Base-by-base conservation (phyloP, 2,329 filamentous ascomycete species). In the Mycogone perniciosa region DNA sequence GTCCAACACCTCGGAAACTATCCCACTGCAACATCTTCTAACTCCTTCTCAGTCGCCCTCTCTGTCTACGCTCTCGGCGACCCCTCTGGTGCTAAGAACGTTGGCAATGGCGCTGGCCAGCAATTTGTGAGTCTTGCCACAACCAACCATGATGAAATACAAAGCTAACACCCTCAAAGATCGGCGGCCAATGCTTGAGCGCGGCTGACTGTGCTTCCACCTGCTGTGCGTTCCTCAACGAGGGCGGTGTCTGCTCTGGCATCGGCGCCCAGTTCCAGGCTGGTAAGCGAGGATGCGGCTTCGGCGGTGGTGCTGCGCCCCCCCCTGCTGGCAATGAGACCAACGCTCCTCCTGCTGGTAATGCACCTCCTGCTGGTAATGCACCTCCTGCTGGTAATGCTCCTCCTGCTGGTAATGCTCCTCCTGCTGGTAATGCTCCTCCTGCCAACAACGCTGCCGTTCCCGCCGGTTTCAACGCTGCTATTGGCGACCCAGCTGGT, bases 231-330 rank as follows among this genome's bases (percentile, higher is more conserved):
- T 48, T 59, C 44, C 56, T 58, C 26, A 57, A 52, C 38, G 51
- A 55, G 9, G 60, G 56, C 29, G 63, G 63, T 35, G 56, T 65
- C 29, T 66, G 63, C 59, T 65, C 63, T 8, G 62, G 59, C 31
- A 46, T 60, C 46, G 62, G 59, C 6, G 63, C 63, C 6, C 55
- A 58, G 45, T 60, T 60, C 49, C 61, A 65, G 57, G 59, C 59
- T 29, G 63, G 63, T 38, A 66, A 66, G 59, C 56, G 57, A 7
- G 62, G 63, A 13, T 66, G 63, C 48, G 59, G 58, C 33, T 65
- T 64, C 33, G 54, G 52, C 10, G 62, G 64, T 44, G 51, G 46
- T 41, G 51, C 40, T 45, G 39, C 50, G 37, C 7, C 48, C 33
- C 48, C 48, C 34, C 20, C 20, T 20, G 39, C 39, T 26, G 34